Evolutionary conservation across 768 basidiomycete species (phyloP).

Genomic region (Cystobasidium onofrii): DNA sequence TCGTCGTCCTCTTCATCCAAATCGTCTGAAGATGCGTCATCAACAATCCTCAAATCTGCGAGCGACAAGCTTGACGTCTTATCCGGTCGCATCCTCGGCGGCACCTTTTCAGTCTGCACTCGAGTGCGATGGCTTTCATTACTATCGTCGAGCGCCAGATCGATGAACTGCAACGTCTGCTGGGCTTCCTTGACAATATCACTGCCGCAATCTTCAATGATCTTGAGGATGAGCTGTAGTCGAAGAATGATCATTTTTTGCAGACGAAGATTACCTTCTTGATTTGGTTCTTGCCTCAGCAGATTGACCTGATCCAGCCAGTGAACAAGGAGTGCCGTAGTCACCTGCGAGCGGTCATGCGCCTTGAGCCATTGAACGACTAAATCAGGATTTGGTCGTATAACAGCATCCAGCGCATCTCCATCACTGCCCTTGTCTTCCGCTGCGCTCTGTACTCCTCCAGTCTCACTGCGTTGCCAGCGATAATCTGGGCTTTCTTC

Average conservation of each 20-base stretch:
- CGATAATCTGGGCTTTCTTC: constrained; percentile 42
- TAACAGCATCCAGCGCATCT: constrained; percentile 52
- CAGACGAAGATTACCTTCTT: constrained; percentile 38
- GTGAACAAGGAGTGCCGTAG: constrained; percentile 64
- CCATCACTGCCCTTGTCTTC: constrained; percentile 46
- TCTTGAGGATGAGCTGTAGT: constrained; percentile 71
- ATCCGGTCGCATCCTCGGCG: constrained; percentile 23
- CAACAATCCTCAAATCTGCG: constrained; percentile 43
- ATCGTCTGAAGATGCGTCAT: constrained; percentile 42
- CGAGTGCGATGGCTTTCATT: not conserved
- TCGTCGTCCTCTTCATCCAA: constrained; percentile 44
- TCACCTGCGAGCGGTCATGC: constrained; percentile 61
- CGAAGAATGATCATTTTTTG: constrained; percentile 54
- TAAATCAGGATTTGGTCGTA: constrained; percentile 57
- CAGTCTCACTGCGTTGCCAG: constrained; percentile 49
- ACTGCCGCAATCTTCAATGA: constrained; percentile 62
- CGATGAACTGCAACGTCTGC: constrained; percentile 73
- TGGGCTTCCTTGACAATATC: constrained; percentile 59
- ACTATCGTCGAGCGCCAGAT: constrained; percentile 60
- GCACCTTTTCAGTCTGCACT: not conserved
- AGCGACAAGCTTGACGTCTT: constrained; percentile 27
- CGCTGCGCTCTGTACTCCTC: constrained; percentile 49
- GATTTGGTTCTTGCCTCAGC: constrained; percentile 44
- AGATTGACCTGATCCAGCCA: constrained; percentile 63
- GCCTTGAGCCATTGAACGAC: constrained; percentile 61